Conservation (phyloP, 495 filamentous ascomycete genomes). For the Aspergillus wentii region DNA sequence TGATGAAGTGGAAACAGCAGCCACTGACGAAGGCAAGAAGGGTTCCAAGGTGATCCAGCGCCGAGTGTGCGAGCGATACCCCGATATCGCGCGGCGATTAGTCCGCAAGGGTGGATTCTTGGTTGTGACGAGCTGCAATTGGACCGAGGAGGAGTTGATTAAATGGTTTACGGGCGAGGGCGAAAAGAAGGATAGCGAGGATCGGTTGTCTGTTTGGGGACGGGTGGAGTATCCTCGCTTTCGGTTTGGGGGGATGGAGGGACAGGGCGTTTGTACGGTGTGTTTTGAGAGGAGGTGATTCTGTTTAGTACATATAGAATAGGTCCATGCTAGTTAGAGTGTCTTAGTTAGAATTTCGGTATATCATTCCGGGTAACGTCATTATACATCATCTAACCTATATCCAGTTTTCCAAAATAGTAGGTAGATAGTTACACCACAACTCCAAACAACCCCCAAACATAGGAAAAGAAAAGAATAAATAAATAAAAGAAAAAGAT, state of each 20-base stretch:
- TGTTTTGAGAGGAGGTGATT: slow-evolving; percentile 52
- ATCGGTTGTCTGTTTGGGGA: slow-evolving; percentile 51
- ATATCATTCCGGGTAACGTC: too few species aligned
- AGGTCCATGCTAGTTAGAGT: too few species aligned
- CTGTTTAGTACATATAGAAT: not conserved
- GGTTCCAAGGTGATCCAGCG: slow-evolving; percentile 25
- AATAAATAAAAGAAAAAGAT: too few species aligned
- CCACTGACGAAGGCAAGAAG: not conserved
- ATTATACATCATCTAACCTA: too few species aligned
- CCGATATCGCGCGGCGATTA: slow-evolving; percentile 54
- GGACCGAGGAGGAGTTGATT: slow-evolving; percentile 85
- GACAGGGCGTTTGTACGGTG: slow-evolving; percentile 77
- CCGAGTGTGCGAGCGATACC: slow-evolving; percentile 69
- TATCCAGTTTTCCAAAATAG: too few species aligned
- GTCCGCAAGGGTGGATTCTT: slow-evolving; percentile 67
- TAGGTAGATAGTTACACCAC: too few species aligned
- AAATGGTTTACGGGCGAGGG: slow-evolving; percentile 59
- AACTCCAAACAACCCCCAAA: too few species aligned
- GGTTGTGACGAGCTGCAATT: slow-evolving; percentile 93
- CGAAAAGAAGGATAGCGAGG: slow-evolving; percentile 24
- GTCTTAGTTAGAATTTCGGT: too few species aligned
- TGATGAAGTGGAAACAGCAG: slow-evolving; percentile 50
- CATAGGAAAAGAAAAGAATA: too few species aligned
- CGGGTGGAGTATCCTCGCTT: slow-evolving; percentile 77
- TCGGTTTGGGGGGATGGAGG: slow-evolving; percentile 79